A percentile compares a stretch with the other conserved stretches of the same genome.
Evolutionary conservation across 768 basidiomycete genomes (phyloP).

Genomic region (Lactifluus hygrophoroides): DNA sequence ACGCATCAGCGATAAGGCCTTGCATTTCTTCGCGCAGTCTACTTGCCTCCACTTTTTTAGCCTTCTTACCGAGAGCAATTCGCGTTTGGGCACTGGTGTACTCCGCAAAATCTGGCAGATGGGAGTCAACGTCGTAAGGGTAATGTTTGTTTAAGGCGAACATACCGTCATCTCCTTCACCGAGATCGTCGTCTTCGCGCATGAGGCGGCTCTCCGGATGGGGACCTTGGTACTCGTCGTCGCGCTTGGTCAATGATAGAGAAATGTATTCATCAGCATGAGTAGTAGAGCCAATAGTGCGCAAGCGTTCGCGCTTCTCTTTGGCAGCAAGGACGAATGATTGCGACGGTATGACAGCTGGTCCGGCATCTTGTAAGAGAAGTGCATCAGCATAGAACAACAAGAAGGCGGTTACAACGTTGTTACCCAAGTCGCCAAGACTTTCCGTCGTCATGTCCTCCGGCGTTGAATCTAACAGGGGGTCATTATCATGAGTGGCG

Average conservation of each 20-base stretch:
- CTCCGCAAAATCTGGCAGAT: constrained; percentile 63
- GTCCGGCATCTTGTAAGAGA: constrained; percentile 28
- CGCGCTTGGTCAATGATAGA: constrained; percentile 52
- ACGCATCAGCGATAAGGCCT: constrained; percentile 80
- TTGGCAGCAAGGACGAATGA: constrained; percentile 66
- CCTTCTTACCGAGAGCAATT: constrained; percentile 79
- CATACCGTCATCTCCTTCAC: constrained; percentile 82
- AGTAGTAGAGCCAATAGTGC: constrained; percentile 34
- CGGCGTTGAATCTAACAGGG: constrained; percentile 36
- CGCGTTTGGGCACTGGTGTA: constrained; percentile 83
- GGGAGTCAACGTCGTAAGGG: neutral
- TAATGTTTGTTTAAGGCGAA: neutral
- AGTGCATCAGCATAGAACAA: constrained; percentile 22
- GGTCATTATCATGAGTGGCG: constrained; percentile 39
- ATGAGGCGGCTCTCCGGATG: constrained; percentile 78
- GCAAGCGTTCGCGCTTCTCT: constrained; percentile 63
- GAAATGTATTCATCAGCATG: constrained; percentile 67
- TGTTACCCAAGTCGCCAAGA: constrained; percentile 6
- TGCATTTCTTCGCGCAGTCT: constrained; percentile 63
- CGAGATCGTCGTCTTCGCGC: constrained; percentile 82
- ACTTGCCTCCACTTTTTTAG: constrained; percentile 57
- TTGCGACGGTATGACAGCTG: constrained; percentile 55
- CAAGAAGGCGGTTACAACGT: neutral
- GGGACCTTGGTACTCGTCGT: constrained; percentile 53
- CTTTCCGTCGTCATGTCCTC: neutral